Base-by-base conservation (phyloP, 2,329 filamentous ascomycete genomes). In the Arachnomyces sp. region DNA sequence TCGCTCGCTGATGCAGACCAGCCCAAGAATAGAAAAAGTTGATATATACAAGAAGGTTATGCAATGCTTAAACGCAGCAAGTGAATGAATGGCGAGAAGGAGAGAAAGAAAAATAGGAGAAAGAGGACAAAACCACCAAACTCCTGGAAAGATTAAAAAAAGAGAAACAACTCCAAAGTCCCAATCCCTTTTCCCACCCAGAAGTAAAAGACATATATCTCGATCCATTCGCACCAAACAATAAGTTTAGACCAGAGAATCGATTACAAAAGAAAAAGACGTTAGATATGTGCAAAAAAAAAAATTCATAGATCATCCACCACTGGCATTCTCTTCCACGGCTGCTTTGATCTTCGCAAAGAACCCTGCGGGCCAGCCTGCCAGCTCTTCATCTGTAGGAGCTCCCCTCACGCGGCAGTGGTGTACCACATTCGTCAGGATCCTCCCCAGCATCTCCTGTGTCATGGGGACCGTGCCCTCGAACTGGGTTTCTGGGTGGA, bases 351-450 rank as follows among this genome's bases (percentile, higher is more conserved):
- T 63, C 50, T 69, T 70, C 29, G 65, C 63, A 45, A 69, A 69
- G 44, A 71, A 69, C 9, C 66, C 66, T 14, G 61, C 62, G 1
- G 68, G 68, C 69, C 69, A 72, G 28, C 56, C 62, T 18, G 62
- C 61, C 46, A 72, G 47, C 53, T 82, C 78, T 42, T 76, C 73
- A 28, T 77, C 73, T 12, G 63, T 73, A 2, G 77, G 77, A 4
- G 73, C 54, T 3, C 72, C 69, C 44, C 71, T 73, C 16, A 73
- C 72, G 21, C 71, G 63, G 52, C 77, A 80, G 46, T 79, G 71
- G 44, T 77, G 72, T 3, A 78, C 71, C 12, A 82, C 75, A 35
- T 75, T 74, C 38, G 68, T 66, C 46, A 82, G 69, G 25, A 82
- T 76, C 46, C 77, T 70, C 2, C 67, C 71, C 3, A 82, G 63